Evolutionary conservation across 192 early-diverging fungal species (phyloP).

Genomic region (Coemansia sp.): DNA sequence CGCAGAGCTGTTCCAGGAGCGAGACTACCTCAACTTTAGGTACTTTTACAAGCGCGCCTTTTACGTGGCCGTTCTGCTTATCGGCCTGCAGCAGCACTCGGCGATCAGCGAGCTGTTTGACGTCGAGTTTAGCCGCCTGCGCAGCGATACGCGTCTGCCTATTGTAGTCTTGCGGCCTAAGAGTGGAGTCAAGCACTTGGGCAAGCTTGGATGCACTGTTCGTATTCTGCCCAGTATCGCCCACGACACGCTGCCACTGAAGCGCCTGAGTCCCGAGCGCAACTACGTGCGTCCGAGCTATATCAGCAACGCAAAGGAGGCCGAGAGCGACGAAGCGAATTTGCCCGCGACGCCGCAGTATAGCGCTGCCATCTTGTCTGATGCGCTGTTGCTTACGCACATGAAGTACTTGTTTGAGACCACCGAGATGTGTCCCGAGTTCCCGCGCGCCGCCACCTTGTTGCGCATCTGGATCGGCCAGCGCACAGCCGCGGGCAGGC

Average conservation of each 20-base stretch:
- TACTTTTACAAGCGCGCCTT: constrained; percentile 97
- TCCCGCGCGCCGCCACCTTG: constrained; percentile 78
- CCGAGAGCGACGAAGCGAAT: constrained; percentile 9
- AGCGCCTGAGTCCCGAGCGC: constrained; percentile 74
- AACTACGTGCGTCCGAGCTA: constrained; percentile 75
- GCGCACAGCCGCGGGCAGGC: constrained; percentile 56
- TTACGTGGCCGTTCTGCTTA: constrained; percentile 73
- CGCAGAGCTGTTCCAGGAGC: constrained; percentile 75
- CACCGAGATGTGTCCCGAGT: constrained; percentile 67
- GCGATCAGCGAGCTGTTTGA: constrained; percentile 58
- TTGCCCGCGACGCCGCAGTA: constrained; percentile 81
- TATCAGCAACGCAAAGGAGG: constrained; percentile 7
- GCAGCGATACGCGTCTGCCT: constrained; percentile 67
- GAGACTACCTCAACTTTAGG: constrained; percentile 90
- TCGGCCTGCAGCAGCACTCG: constrained; percentile 40
- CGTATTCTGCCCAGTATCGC: constrained; percentile 80
- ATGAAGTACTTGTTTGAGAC: constrained; percentile 80
- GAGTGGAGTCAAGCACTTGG: constrained; percentile 20
- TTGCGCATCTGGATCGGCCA: constrained; percentile 87
- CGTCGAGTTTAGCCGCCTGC: constrained; percentile 56
- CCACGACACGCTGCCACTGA: constrained; percentile 63
- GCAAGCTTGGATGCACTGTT: constrained; percentile 50
- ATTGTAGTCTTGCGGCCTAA: constrained; percentile 62
- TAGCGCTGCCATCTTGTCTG: constrained; percentile 80
- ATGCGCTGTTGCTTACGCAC: constrained; percentile 73